Base-by-base conservation (phyloP, 164 flowering plant species). In the Santalum album region DNA sequence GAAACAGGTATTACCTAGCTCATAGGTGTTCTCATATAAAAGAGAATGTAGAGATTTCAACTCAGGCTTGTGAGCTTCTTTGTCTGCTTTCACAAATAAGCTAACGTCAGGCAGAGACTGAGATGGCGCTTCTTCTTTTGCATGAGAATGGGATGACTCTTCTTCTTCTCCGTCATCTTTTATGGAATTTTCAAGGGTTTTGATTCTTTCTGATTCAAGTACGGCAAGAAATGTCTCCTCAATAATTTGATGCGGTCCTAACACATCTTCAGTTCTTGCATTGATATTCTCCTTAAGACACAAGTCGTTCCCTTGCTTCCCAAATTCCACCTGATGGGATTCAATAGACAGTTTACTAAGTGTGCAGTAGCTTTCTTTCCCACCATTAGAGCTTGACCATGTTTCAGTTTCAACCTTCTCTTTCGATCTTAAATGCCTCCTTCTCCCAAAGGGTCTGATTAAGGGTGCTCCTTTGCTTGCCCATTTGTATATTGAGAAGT, bases 401-500 rank as follows among this genome's bases (percentile, higher is more conserved):
- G 53, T 74, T 35, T 60, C 62, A 42, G 12, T 1, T 48, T 40
- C 61, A 23, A 48, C 62, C 57, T 26, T 61, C 18, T 57, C 76
- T 65, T 73, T 68, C 2, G 57, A 20, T 54, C 70, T 70, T 27
- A 54, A 66, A 48, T 61, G 50, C 26, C 56, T 69, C 34, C 72
- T 54, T 62, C 65, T 65, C 46, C 69, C 65, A 36, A 79, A 60
- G 47, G 81, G 75, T 64, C 76, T 57, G 25, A 45, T 56, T 14
- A 75, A 25, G 1, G 86, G 84, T 15, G 74, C 76, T 48, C 84
- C 91, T 65, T 73, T 76, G 59, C 76, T 75, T 29, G 84, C 86
- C 99, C 99, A 92, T 63, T 82, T 89, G 72, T 89, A 79, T 57
- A 92, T 85, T 18, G 96, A 92, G 68, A 92, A 89, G 62, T 92